Conservation (phyloP, 768 basidiomycete species). For the Cystofilobasidium ferigula region DNA sequence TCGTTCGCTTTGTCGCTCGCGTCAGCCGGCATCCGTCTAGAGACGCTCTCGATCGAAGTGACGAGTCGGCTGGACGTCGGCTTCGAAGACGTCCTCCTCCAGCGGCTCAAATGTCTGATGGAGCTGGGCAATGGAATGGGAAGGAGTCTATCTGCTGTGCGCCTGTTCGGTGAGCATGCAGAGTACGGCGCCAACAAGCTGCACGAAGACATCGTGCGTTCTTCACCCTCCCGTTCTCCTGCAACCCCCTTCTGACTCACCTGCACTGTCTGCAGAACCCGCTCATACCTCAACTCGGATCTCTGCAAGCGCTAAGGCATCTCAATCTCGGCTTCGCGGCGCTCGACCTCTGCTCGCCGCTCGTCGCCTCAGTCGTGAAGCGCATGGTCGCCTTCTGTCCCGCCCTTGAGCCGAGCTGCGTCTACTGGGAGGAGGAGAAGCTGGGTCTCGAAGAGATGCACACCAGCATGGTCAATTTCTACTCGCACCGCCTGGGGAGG, state of each 20-base stretch:
- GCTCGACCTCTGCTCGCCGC: background rate
- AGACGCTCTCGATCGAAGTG: background rate
- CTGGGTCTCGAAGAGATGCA: background rate
- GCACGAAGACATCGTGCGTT: background rate
- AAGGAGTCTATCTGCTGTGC: background rate
- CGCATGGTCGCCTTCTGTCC: background rate
- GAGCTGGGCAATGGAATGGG: background rate
- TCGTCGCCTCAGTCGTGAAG: background rate
- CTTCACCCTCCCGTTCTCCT: background rate
- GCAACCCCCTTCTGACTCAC: background rate
- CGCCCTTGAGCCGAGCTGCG: background rate
- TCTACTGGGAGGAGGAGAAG: constrained; percentile 1
- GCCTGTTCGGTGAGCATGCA: background rate
- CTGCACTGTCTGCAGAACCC: background rate
- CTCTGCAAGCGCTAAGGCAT: background rate
- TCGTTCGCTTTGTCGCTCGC: background rate
- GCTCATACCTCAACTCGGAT: too few relatives aligned
- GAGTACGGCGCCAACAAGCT: background rate
- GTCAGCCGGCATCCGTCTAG: background rate
- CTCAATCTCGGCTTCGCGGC: background rate
- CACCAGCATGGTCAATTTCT: background rate
- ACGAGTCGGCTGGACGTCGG: background rate
- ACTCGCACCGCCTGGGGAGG: background rate
- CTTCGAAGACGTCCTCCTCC: background rate
- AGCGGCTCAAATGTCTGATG: background rate